Evolutionary conservation across 306 rosid genomes (phyloP).

Genomic region (Quercus rubra): DNA sequence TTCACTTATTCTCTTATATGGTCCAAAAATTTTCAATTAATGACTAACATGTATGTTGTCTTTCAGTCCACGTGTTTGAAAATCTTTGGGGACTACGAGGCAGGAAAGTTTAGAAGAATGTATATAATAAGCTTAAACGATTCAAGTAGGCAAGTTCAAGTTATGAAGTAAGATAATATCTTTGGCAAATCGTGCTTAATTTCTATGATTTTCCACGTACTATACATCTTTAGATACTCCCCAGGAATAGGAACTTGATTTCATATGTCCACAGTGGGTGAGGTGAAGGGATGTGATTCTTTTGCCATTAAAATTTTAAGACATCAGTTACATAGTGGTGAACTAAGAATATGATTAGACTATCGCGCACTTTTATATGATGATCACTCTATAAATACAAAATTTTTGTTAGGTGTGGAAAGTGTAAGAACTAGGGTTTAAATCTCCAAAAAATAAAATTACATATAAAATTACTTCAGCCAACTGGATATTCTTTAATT

Average conservation of each 20-base stretch:
- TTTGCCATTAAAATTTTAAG: not conserved
- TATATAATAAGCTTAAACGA: not conserved
- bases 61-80: not conserved
- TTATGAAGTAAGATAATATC: not conserved
- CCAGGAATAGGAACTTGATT: slow-evolving; percentile 27
- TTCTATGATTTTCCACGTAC: not conserved
- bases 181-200: not conserved
- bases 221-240: not conserved
- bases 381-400: too few relatives aligned
- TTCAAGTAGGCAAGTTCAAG: slow-evolving; percentile 12
- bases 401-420: too few relatives aligned
- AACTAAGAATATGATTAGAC: not conserved
- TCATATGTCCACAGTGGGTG: not conserved
- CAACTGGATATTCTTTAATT: not conserved
- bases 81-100: not conserved
- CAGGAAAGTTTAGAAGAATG: not conserved
- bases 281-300: not conserved
- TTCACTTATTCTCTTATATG: not conserved
- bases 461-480: not conserved
- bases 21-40: not conserved
- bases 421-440: too few relatives aligned
- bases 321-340: not conserved
- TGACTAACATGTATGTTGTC: not conserved
- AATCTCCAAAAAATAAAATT: accelerated
- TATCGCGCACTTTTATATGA: too few relatives aligned